These are phyloP conservation scores for Domatiomyces catenatus DNA, from an alignment of 2,329 filamentous ascomycete genomes.

Conservation along the genomic window DNA sequence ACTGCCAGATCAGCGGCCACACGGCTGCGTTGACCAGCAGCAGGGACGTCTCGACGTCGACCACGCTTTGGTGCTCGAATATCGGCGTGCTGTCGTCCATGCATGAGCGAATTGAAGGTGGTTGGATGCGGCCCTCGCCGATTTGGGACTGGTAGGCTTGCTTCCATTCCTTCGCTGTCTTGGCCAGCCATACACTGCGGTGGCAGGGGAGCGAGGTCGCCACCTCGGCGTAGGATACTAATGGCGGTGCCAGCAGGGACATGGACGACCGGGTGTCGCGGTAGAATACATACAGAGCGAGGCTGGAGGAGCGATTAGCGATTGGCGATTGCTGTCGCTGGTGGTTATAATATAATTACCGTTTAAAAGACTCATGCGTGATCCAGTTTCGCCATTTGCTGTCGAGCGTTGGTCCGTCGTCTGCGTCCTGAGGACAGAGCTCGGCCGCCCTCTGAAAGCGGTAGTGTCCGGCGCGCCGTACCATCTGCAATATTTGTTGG, in stretches of 20 bases:
- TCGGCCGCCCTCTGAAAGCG: neutral
- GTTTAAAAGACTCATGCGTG: slow-evolving; percentile 20
- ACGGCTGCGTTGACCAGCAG: neutral
- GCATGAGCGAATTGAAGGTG: neutral
- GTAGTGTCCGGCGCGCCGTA: slow-evolving; percentile 55
- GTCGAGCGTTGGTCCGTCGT: slow-evolving; percentile 8
- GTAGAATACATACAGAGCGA: slow-evolving; percentile 50
- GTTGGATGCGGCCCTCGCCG: neutral
- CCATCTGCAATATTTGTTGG: slow-evolving; percentile 53
- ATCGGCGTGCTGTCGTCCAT: neutral
- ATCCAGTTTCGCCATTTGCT: slow-evolving; percentile 20
- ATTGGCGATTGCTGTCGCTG: neutral
- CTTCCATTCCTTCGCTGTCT: slow-evolving; percentile 50
- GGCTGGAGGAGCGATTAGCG: slow-evolving; percentile 18
- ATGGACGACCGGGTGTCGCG: slow-evolving; percentile 55
- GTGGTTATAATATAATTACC: neutral
- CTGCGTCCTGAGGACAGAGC: neutral
- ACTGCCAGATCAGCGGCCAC: slow-evolving; percentile 3
- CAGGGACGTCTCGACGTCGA: slow-evolving; percentile 1
- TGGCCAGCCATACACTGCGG: slow-evolving; percentile 50
- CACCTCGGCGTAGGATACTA: slow-evolving; percentile 10
- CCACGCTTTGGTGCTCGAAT: neutral
- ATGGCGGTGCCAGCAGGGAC: slow-evolving; percentile 47
- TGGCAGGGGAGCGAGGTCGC: slow-evolving; percentile 37
- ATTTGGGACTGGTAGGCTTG: slow-evolving; percentile 35